A percentile compares a stretch with the other conserved stretches of the same genome.
Conservation (phyloP, 306 rosid genomes). For the Pyrus bretschneideri region DNA sequence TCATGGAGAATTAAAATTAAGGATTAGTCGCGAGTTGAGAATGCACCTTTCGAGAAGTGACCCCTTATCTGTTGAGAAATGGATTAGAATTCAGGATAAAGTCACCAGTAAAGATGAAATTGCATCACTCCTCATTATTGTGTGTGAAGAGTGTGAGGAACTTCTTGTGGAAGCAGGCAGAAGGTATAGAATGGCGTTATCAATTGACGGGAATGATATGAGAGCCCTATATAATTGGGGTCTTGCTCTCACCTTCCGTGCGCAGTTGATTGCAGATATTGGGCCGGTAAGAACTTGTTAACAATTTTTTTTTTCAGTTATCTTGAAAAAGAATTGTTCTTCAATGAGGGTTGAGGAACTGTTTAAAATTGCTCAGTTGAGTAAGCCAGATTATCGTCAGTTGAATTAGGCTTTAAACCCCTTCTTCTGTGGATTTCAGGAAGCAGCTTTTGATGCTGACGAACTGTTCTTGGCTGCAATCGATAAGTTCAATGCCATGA, state of each 20-base stretch:
- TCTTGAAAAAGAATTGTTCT: background rate
- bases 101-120: conserved; percentile 48
- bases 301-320: background rate
- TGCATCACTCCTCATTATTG: conserved; percentile 55
- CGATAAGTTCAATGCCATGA: conserved; percentile 90
- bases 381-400: background rate
- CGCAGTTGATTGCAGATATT: conserved; percentile 81
- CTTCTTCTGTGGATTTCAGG: conserved; percentile 43
- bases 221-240: conserved; percentile 97
- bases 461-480: conserved; percentile 92
- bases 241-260: conserved; percentile 93
- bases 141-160: conserved; percentile 88
- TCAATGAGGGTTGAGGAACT: background rate
- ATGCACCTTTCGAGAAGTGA: conserved; percentile 47
- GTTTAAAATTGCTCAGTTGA: background rate
- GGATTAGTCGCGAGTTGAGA: conserved; percentile 77
- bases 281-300: conserved; percentile 70
- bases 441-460: conserved; percentile 86
- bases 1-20: conserved; percentile 88
- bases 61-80: conserved; percentile 32
- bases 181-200: conserved; percentile 81
- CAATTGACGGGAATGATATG: conserved; percentile 75
- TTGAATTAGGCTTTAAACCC: conserved; percentile 10
- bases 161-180: conserved; percentile 90
- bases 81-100: conserved; percentile 37